These are phyloP conservation scores for Aquilaria yunnanensis DNA, from an alignment of 345 rosid species.

Conservation along the genomic window DNA sequence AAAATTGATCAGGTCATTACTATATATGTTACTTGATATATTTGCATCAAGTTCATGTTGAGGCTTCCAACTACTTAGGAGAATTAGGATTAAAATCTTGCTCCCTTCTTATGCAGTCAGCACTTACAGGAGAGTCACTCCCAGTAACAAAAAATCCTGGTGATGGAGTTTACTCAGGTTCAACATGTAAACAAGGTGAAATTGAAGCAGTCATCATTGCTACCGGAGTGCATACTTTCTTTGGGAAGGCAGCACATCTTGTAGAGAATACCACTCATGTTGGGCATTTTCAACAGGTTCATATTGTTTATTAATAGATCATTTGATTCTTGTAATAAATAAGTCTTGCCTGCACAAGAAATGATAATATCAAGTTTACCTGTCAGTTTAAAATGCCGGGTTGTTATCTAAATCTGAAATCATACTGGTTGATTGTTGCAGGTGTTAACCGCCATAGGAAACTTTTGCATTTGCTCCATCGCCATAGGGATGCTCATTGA, in stretches of 20 bases:
- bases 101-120: constrained; percentile 40
- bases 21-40: no score
- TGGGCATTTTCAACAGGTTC: constrained; percentile 83
- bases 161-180: constrained; percentile 74
- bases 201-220: constrained; percentile 83
- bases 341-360: no score
- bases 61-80: no score
- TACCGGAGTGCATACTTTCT: constrained; percentile 85
- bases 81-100: no score
- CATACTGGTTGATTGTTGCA: constrained; percentile 7
- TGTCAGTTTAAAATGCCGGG: no score
- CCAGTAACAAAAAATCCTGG: constrained; percentile 73
- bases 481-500: constrained; percentile 75
- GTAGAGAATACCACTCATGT: constrained; percentile 71
- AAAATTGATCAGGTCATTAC: constrained; percentile 48
- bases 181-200: constrained; percentile 85
- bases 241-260: constrained; percentile 88
- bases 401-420: no score
- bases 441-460: constrained; percentile 80
- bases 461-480: constrained; percentile 88
- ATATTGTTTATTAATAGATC: neutral
- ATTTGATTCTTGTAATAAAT: no score
- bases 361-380: no score
- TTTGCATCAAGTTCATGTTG: no score
- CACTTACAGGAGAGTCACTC: constrained; percentile 81